Evolutionary conservation across 768 basidiomycete species (phyloP).

Genomic region (Lactarius sp.): DNA sequence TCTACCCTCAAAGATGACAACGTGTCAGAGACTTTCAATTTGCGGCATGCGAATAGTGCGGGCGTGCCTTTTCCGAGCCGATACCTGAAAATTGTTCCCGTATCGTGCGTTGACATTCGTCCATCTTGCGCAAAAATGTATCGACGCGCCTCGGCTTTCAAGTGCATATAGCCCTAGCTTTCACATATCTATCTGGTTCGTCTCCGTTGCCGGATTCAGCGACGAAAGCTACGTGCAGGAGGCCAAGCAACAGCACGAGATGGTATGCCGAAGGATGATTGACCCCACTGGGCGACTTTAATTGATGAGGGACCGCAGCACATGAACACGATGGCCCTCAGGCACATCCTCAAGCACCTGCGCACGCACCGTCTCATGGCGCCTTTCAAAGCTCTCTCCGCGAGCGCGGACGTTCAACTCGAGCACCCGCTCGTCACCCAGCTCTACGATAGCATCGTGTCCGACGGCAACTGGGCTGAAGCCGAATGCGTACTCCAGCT

Average conservation of each 20-base stretch:
- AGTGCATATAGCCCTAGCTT: slow-evolving; percentile 71
- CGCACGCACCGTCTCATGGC: slow-evolving; percentile 68
- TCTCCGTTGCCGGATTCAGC: slow-evolving; percentile 55
- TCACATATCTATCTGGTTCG: slow-evolving; percentile 77
- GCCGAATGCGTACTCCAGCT: slow-evolving; percentile 50
- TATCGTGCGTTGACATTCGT: slow-evolving; percentile 50
- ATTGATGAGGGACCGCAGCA: slow-evolving; percentile 39
- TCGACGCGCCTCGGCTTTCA: background rate
- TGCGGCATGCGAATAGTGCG: slow-evolving; percentile 50
- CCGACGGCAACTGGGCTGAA: slow-evolving; percentile 57
- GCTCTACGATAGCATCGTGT: slow-evolving; percentile 58
- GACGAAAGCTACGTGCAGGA: slow-evolving; percentile 54
- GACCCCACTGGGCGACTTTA: background rate
- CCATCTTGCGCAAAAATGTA: background rate
- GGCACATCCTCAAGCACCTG: slow-evolving; percentile 70
- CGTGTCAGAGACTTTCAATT: slow-evolving; percentile 56
- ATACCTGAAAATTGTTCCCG: slow-evolving; percentile 69
- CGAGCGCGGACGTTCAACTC: slow-evolving; percentile 48
- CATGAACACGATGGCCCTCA: slow-evolving; percentile 58
- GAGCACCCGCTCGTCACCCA: slow-evolving; percentile 70
- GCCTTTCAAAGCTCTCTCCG: slow-evolving; percentile 55
- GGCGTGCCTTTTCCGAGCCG: slow-evolving; percentile 59
- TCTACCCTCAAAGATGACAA: slow-evolving; percentile 61
- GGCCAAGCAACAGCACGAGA: slow-evolving; percentile 50
- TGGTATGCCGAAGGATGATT: slow-evolving; percentile 42